Base-by-base conservation (phyloP, 2,329 filamentous ascomycete species). In the Alternaria longipes region DNA sequence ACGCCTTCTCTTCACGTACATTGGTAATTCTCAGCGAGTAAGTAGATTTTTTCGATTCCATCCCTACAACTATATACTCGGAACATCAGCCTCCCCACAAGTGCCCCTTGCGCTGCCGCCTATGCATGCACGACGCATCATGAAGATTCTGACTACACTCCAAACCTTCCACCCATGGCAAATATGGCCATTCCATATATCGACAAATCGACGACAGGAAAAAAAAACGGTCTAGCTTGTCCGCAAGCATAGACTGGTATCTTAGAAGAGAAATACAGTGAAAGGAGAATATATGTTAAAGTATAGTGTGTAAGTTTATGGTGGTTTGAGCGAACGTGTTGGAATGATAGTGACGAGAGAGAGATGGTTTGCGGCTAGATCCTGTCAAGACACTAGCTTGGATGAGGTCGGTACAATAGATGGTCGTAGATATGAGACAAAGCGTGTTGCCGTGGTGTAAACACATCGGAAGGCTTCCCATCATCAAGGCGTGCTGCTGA, bases 251-350 rank as follows among this genome's bases (percentile, higher is more conserved):
- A 73, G 75, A 78, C 76, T 77, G 77, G 77, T 79, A 79, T 79
- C 77, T 78, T 78, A 76, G 77, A 79, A 79, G 65, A 49, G 74
- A 78, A 76, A 75, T 68, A 71, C 56, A 71, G 66, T 57, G 62
- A 70, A 68, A 58, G 54, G 62, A 56, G 59, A 65, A 65, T 38
- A 69, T 68, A 68, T 69, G 64, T 70, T 69, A 73, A 71, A 71
- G 58, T 70, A 64, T 70, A 70, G 63, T 73, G 71, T 73, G 69
- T 38, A 65, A 60, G 51, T 62, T 66, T 71, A 74, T 65, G 67
- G 56, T 67, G 54, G 51, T 56, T 60, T 65, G 70, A 78, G 73
- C 47, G 76, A 78, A 70, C 72, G 75, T 77, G 69, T 70, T 64
- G 59, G 73, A 79, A 78, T 65, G 64, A 67, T 70, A 76, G 60